Percentiles rank a stretch among this genome's conserved stretches.
These are phyloP conservation scores for Aeschynomene evenia DNA, from an alignment of 306 rosid species.

Conservation along the genomic window DNA sequence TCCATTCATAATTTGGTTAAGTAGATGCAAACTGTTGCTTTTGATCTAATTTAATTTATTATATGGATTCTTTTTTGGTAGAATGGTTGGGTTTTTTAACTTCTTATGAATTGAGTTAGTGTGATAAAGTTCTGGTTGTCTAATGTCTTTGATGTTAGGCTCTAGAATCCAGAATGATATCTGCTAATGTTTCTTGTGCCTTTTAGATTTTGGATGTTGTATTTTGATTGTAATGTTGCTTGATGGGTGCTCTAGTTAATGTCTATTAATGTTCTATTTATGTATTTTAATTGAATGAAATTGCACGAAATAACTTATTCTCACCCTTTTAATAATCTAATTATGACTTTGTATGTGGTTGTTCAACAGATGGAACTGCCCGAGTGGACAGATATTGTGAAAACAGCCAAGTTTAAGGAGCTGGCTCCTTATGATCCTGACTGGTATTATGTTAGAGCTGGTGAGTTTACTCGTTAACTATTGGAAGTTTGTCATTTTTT, in stretches of 20 bases:
- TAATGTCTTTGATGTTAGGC: not conserved
- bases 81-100: not conserved
- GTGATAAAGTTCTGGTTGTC: not conserved
- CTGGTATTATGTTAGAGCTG: slow-evolving; percentile 72
- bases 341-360: not conserved
- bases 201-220: not conserved
- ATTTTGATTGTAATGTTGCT: not conserved
- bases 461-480: slow-evolving; percentile 33
- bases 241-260: not conserved
- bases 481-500: not conserved
- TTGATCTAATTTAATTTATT: not conserved
- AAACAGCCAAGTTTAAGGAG: slow-evolving; percentile 70
- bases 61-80: not conserved
- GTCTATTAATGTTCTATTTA: not conserved
- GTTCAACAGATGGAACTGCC: slow-evolving; percentile 69
- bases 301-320: not conserved
- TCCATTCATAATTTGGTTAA: not conserved
- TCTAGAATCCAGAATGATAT: not conserved
- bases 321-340: not conserved
- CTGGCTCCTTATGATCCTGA: slow-evolving; percentile 78
- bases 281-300: not conserved
- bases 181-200: not conserved
- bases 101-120: not conserved
- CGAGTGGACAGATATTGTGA: slow-evolving; percentile 70
- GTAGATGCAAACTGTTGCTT: not conserved